Evolutionary conservation across 2,329 filamentous ascomycete species (phyloP), one percentile per base, ranked within the genome.

Genomic region (Aspergillus udagawae): DNA sequence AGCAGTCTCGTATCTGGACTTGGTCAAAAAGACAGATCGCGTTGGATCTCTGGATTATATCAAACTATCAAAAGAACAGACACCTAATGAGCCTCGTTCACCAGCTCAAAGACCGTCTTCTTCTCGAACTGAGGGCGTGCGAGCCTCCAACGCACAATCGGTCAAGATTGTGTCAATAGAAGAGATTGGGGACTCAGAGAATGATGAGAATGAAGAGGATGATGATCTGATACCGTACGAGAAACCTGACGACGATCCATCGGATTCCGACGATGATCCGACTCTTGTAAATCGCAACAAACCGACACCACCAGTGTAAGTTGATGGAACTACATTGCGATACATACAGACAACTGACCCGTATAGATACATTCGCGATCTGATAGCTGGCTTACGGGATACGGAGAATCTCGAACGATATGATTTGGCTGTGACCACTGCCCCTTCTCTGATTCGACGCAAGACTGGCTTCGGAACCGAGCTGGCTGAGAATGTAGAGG

Each of bases 211-310:
- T 23, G 77, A 78, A 12, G 81, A 80, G 49, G 83, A 86, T 32
- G 84, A 87, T 17, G 89, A 90, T 58, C 78, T 97, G 1, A 79
- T 85, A 2, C 84, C 90, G 0, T 96, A 97, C 65, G 83, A 84
- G 14, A 97, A 96, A 71, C 91, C 91, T 0, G 90, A 91, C 67
- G 92, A 90, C 1, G 94, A 99, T 64, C 83, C 86, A 0, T 91
- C 95, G 69, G 94, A 99, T 69, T 93, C 91, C 0, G 92, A 97
- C 56, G 92, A 97, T 41, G 95, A 99, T 65, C 88, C 94, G 4
- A 96, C 92, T 0, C 79, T 96, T 20, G 83, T 97, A 50, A 87
- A 89, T 56, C 84, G 92, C 14, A 87, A 94, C 73, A 97, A 94
- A 65, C 84, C 88, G 23, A 89, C 84, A 57, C 84, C 91, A 0